These are phyloP conservation scores for Ceratobasidium sp. DNA, from an alignment of 1,284 basidiomycete species.

Conservation along the genomic window DNA sequence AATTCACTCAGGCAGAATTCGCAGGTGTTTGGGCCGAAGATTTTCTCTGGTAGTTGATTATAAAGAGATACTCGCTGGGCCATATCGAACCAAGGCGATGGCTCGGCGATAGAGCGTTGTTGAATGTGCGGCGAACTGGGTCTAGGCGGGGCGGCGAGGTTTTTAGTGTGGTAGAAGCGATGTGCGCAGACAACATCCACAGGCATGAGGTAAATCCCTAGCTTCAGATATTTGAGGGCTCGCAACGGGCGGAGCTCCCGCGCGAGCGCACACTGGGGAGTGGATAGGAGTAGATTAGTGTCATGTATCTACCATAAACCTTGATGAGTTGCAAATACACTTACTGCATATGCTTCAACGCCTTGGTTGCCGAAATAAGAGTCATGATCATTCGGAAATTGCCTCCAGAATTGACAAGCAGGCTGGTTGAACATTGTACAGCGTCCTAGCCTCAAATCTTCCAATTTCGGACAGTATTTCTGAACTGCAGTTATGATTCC, in stretches of 20 bases:
- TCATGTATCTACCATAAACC: not conserved
- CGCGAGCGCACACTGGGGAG: not conserved
- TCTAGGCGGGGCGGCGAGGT: not conserved
- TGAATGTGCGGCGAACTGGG: conserved; percentile 24
- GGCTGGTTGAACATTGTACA: conserved; percentile 42
- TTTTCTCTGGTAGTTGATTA: conserved; percentile 12
- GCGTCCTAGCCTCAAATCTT: conserved; percentile 15
- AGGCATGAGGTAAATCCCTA: too few relatives aligned
- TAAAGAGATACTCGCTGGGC: conserved; percentile 14
- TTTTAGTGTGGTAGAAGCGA: not conserved
- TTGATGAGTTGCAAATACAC: not conserved
- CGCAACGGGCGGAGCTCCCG: too few relatives aligned
- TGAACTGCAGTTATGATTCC: conserved; percentile 23
- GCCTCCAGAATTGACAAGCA: conserved; percentile 21
- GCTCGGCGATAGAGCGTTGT: not conserved
- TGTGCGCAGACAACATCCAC: too few relatives aligned
- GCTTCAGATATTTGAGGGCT: too few relatives aligned
- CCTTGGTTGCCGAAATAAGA: conserved; percentile 26
- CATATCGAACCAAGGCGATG: not conserved
- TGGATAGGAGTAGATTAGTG: not conserved
- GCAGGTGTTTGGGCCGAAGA: conserved; percentile 33
- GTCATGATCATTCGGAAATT: conserved; percentile 36
- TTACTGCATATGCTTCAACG: conserved; percentile 37
- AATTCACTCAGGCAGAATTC: conserved; percentile 17
- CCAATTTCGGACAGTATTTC: conserved; percentile 7